Evolutionary conservation across 169 alveolate species (phyloP).

Genomic region (Amoebophrya sp.): DNA sequence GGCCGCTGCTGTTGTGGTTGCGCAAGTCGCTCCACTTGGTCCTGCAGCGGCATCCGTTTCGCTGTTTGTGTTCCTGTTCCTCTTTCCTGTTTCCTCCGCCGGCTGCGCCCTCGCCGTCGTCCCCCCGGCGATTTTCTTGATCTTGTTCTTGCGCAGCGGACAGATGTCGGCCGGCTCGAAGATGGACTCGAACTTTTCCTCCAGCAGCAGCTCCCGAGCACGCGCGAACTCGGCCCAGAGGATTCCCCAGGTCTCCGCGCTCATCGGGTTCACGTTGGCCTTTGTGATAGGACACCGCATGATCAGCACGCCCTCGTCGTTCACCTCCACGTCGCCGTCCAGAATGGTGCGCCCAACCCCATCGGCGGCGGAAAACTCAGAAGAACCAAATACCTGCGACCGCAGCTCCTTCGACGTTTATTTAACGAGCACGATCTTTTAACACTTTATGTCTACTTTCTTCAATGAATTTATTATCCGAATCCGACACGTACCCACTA

Average conservation of each 20-base stretch:
- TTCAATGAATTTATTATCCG: too few species aligned
- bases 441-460: too few species aligned
- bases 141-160: background rate
- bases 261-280: background rate
- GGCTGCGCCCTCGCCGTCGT: background rate
- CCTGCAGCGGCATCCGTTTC: too few species aligned
- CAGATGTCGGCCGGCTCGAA: background rate
- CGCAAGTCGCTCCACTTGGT: too few species aligned
- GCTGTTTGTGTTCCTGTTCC: too few species aligned
- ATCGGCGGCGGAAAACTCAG: too few species aligned
- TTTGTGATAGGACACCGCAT: background rate
- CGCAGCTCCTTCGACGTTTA: too few species aligned
- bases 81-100: background rate
- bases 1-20: too few species aligned
- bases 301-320: background rate
- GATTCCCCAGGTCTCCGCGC: background rate
- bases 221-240: background rate
- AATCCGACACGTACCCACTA: too few species aligned
- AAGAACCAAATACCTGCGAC: too few species aligned
- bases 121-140: too few species aligned
- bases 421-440: too few species aligned
- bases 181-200: background rate
- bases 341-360: background rate
- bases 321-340: background rate
- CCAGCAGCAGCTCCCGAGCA: background rate